phyloP scores from a whole-genome alignment of 257 asterid genomes.

The Euphrasia confusa region DNA sequence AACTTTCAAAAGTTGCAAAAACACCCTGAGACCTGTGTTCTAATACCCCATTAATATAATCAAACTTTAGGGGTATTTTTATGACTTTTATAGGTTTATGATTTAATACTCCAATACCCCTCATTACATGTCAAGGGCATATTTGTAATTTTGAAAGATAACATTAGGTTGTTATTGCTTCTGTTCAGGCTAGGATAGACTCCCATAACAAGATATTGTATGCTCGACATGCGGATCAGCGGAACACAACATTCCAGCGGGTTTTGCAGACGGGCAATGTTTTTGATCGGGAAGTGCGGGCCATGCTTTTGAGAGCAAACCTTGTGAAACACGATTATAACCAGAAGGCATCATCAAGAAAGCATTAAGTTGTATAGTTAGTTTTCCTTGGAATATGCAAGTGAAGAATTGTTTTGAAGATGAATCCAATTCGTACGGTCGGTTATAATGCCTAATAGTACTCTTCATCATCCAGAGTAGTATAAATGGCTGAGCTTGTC shows the following conservation, averaged over 20 bases:
- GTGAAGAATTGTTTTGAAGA: not conserved
- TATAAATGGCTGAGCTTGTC: not conserved
- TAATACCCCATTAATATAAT: too few species aligned
- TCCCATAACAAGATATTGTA: conserved; percentile 89
- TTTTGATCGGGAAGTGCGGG: conserved; percentile 70
- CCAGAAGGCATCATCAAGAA: conserved; percentile 40
- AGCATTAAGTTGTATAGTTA: conserved; percentile 35
- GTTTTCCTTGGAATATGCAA: not conserved
- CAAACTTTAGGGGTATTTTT: too few species aligned
- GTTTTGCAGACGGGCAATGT: conserved; percentile 80
- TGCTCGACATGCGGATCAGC: conserved; percentile 97
- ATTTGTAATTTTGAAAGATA: not conserved
- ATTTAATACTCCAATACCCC: too few species aligned
- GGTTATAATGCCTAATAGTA: not conserved
- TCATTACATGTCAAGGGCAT: not conserved
- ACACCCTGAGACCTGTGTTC: too few species aligned
- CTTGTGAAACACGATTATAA: conserved; percentile 72
- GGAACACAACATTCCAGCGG: conserved; percentile 87
- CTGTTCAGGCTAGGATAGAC: conserved; percentile 84
- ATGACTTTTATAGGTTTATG: too few species aligned
- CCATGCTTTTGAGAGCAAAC: conserved; percentile 87
- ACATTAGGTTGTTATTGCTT: not conserved
- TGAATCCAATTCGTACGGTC: not conserved
- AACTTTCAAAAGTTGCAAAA: too few species aligned
- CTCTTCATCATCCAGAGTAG: not conserved